Evolutionary conservation across 1,139 yeast genomes (phyloP), one percentile per base, ranked within the genome.

Genomic region (Candida sanyaensis): DNA sequence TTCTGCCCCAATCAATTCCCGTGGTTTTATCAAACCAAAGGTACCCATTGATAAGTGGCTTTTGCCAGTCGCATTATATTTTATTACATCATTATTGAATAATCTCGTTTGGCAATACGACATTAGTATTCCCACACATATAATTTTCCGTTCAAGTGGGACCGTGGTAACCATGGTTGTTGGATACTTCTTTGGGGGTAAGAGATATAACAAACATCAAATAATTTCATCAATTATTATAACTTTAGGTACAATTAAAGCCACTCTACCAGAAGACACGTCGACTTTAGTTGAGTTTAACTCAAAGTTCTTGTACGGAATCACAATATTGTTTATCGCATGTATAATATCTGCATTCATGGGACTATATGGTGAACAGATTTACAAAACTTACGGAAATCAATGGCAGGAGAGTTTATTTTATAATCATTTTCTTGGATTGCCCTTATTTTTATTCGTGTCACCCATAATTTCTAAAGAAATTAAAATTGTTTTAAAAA

Each of bases 401-500:
- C 78, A 77, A 45, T 86, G 92, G 92, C 68, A 77, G 48, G 91
- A 86, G 55, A 75, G 79, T 30, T 63, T 86, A 36, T 86, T 86
- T 56, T 86, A 81, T 61, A 65, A 77, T 30, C 90, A 86, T 61
- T 63, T 80, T 11, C 66, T 84, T 41, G 80, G 84, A 0, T 56
- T 87, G 8, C 86, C 88, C 0, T 61, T 84, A 17, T 83, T 85
- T 55, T 9, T 73, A 1, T 60, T 79, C 2, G 63, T 76, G 26
- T 50, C 45, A 5, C 44, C 44, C 5, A 40, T 42, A 55, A 38
- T 65, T 9, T 41, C 28, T 12, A n/a, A 41, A 3, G 69, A 65
- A 43, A 50, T 58, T 17, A 6, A 24, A 5, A 50, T 50, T 1
- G 42, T 64, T 2, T 50, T 55, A 51, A 24, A 17, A 9, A 37